phyloP scores from a whole-genome alignment of 495 filamentous ascomycete genomes.

The Neurospora hispaniola region DNA sequence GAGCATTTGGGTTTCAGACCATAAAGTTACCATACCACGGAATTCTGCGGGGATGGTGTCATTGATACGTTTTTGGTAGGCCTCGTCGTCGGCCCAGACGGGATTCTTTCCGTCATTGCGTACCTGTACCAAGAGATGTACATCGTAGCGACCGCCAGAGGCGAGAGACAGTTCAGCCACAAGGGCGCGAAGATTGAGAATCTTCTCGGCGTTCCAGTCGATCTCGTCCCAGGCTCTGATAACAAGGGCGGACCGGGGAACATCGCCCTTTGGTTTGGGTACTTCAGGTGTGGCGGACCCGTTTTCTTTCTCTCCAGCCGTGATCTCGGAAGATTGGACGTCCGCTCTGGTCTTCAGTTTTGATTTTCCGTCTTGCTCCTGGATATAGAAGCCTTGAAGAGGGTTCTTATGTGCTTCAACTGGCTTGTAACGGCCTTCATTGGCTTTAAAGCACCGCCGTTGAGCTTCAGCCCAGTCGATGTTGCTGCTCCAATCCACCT shows the following conservation, averaged over 20 bases:
- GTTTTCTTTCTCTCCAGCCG: background rate
- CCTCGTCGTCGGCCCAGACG: constrained; percentile 51
- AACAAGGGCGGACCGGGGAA: constrained; percentile 58
- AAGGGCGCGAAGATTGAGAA: constrained; percentile 60
- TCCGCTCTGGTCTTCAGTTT: constrained; percentile 4
- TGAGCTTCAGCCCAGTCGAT: constrained; percentile 71
- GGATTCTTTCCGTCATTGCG: constrained; percentile 51
- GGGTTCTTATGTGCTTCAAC: constrained; percentile 25
- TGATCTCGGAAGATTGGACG: constrained; percentile 32
- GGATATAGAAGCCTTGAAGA: constrained; percentile 33
- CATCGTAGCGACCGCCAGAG: constrained; percentile 70
- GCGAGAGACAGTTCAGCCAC: constrained; percentile 66
- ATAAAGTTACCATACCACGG: constrained; percentile 75
- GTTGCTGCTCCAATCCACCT: constrained; percentile 60
- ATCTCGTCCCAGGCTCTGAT: constrained; percentile 67
- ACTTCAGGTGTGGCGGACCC: background rate
- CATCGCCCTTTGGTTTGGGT: constrained; percentile 15
- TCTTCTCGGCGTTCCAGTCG: constrained; percentile 56
- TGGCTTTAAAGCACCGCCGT: constrained; percentile 54
- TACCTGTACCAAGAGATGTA: constrained; percentile 71
- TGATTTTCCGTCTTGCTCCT: constrained; percentile 11
- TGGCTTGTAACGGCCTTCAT: constrained; percentile 56
- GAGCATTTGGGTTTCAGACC: constrained; percentile 86
- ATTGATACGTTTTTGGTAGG: constrained; percentile 48
- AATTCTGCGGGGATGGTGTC: constrained; percentile 77